These are phyloP conservation scores for Daldinia decipiens DNA, from an alignment of 495 filamentous ascomycete species.

Conservation along the genomic window DNA sequence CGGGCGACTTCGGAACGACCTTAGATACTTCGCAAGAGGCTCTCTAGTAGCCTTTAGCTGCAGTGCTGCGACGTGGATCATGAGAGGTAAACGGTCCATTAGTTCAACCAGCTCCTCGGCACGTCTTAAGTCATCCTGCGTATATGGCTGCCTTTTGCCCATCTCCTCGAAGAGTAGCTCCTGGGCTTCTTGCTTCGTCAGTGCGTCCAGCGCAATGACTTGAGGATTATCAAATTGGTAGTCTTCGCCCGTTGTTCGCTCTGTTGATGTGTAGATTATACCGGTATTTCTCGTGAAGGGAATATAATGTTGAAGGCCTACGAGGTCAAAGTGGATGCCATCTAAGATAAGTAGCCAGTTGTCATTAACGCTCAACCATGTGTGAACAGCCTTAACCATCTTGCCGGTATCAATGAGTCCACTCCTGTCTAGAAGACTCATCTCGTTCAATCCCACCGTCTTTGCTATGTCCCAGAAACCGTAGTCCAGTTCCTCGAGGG, in stretches of 20 bases:
- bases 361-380: slow-evolving; percentile 75
- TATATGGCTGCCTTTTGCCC: slow-evolving; percentile 68
- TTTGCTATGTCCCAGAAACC: slow-evolving; percentile 82
- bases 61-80: slow-evolving; percentile 81
- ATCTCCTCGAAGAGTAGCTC: slow-evolving; percentile 60
- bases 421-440: slow-evolving; percentile 46
- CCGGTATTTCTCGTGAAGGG: slow-evolving; percentile 74
- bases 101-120: slow-evolving; percentile 73
- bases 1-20: slow-evolving; percentile 72
- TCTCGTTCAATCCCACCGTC: slow-evolving; percentile 65
- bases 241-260: slow-evolving; percentile 72
- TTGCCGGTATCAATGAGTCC: slow-evolving; percentile 59
- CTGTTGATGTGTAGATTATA: slow-evolving; percentile 81
- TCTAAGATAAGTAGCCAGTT: slow-evolving; percentile 83
- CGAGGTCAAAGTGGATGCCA: slow-evolving; percentile 75
- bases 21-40: slow-evolving; percentile 74
- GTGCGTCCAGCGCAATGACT: slow-evolving; percentile 68
- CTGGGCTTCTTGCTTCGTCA: slow-evolving; percentile 62
- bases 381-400: slow-evolving; percentile 69
- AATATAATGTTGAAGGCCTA: slow-evolving; percentile 70
- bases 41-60: slow-evolving; percentile 76
- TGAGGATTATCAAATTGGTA: slow-evolving; percentile 78
- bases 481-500: slow-evolving; percentile 68
- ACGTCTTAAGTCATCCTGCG: slow-evolving; percentile 65
- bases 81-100: slow-evolving; percentile 77